Conservation (phyloP, 2,329 filamentous ascomycete species). For the Xylaria sp. region DNA sequence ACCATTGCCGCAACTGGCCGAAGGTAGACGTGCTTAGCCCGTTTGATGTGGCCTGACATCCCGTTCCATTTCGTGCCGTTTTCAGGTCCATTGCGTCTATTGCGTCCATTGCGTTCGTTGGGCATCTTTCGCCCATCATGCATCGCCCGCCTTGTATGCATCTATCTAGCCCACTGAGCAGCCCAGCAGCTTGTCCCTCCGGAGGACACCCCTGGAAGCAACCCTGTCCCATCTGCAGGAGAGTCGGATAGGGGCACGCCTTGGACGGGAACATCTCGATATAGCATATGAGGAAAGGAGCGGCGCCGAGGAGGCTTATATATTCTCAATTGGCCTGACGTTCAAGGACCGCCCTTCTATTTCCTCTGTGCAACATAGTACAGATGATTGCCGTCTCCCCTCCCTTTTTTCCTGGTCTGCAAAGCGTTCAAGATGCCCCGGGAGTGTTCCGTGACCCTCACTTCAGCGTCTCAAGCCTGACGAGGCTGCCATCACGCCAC, state of each 20-base stretch:
- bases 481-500: neutral
- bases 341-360: neutral
- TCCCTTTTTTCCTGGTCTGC: neutral
- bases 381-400: neutral
- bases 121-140: conserved; percentile 16
- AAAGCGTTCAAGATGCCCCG: conserved; percentile 12
- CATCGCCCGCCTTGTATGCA: conserved; percentile 12
- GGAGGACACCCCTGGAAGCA: conserved; percentile 6
- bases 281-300: conserved; percentile 7
- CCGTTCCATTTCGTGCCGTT: conserved; percentile 4
- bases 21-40: conserved; percentile 25
- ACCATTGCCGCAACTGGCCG: conserved; percentile 27
- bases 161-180: conserved; percentile 15
- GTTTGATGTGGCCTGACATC: conserved; percentile 19
- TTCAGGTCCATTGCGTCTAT: conserved; percentile 23
- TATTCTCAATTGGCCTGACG: neutral
- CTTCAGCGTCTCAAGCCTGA: conserved; percentile 12
- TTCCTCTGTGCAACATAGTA: neutral
- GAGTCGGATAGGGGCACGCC: conserved; percentile 16
- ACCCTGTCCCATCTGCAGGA: conserved; percentile 19
- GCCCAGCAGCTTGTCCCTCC: neutral
- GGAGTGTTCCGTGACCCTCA: neutral
- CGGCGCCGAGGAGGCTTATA: conserved; percentile 11
- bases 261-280: conserved; percentile 16
- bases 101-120: no score